Evolutionary conservation across 352 stramenopile genomes (phyloP), one percentile per base, ranked within the genome.

Genomic region (Phytophthora kernoviae): DNA sequence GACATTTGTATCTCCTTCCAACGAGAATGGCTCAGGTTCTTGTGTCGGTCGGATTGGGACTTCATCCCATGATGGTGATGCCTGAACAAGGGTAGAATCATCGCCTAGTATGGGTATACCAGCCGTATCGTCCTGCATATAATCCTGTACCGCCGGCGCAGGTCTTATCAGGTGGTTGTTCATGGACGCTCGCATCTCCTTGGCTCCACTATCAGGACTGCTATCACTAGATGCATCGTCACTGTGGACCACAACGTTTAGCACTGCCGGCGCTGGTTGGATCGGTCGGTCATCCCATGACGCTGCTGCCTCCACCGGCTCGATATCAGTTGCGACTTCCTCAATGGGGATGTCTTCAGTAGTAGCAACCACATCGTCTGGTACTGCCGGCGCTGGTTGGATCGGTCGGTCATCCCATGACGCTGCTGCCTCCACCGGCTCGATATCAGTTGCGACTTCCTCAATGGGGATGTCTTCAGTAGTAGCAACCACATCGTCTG

Each of bases 21-120:
- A 43, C 11, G n/a, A 21, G n/a, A 43, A 43, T 15, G 37, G 18
- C 1, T 42, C 10, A 24, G 17, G 10, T 20, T 30, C 5, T 53
- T 42, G 9, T 21, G 32, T 32, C 44, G 60, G 52, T 12, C 62
- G 39, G 14, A 59, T 53, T 30, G 51, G 44, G 14, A 14, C 37
- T 20, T 58, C 55, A 48, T 65, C 45, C 50, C 49, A 58, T 2
- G 54, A 15, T 18, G 12, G 45, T 18, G 33, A 33, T 43, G 37
- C 37, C 37, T 21, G 37, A 20, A 17, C 18, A 43, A 17, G 18
- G 6, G n/a, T 43, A 21, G n/a, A 15, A 21, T 17, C 37, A 17
- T 43, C 37, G 18, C 37, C 37, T 43, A 43, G 37, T 17, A 43
- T 43, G 33, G 33, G 33, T 39, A n/a, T 39, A 39, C 14, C 33